Conservation (phyloP, 169 alveolate species). For the Amoebophrya sp. region DNA sequence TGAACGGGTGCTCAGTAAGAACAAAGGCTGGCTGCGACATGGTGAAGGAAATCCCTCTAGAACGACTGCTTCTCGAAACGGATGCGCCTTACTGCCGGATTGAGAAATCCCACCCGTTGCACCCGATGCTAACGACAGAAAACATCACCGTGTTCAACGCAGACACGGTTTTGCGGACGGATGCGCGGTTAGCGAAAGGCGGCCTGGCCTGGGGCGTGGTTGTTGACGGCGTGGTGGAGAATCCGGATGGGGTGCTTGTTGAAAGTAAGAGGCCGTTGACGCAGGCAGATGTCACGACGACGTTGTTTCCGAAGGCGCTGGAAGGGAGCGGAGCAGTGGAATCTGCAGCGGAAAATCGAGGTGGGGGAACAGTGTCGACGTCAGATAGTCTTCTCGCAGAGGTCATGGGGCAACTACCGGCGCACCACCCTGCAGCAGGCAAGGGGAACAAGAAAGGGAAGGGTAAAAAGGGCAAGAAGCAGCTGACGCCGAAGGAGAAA, state of each 20-base stretch:
- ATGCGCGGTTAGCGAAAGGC: no score
- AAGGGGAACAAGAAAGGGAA: not conserved
- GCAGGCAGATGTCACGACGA: no score
- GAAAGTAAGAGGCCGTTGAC: no score
- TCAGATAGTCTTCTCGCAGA: not conserved
- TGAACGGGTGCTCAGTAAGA: not conserved
- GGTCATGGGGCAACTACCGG: not conserved
- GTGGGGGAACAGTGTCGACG: not conserved
- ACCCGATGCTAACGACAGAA: no score
- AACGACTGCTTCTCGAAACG: not conserved
- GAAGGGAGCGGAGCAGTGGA: no score
- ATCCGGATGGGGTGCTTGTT: no score
- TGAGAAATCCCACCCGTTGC: not conserved
- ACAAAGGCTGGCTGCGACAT: not conserved
- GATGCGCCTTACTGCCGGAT: not conserved
- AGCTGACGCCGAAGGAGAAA: not conserved
- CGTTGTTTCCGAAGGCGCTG: not conserved
- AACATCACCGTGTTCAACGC: no score
- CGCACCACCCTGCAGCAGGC: not conserved
- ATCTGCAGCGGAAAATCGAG: not conserved
- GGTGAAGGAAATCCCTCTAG: not conserved
- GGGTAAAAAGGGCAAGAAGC: not conserved
- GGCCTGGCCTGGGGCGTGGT: no score
- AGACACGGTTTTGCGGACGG: no score
- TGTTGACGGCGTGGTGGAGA: no score